phyloP scores from a whole-genome alignment of 805 yeast species.

The Kodamaea restingae region DNA sequence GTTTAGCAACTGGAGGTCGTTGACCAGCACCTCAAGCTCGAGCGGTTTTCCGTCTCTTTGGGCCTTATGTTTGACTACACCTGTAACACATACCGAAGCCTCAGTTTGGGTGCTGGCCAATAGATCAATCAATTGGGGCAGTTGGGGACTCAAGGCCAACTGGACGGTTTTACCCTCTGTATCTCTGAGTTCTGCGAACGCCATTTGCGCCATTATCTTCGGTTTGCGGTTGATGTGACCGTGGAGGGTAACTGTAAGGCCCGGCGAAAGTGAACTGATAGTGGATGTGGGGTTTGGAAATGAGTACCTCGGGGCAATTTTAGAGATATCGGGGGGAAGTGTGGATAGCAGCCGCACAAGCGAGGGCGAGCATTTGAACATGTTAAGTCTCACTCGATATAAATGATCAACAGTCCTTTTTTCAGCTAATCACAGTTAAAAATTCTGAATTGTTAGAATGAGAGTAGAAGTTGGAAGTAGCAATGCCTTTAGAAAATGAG shows the following conservation, averaged over 20 bases:
- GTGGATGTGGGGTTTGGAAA: constrained; percentile 5
- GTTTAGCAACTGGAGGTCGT: constrained; percentile 54
- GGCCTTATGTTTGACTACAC: constrained; percentile 40
- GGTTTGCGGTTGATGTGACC: constrained; percentile 88
- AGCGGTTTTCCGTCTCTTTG: constrained; percentile 16
- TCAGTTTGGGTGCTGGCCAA: constrained; percentile 57
- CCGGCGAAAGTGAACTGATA: neutral
- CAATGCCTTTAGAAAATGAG: too few relatives aligned
- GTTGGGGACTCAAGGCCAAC: constrained; percentile 36
- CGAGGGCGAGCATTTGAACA: neutral
- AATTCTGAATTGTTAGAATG: too few relatives aligned
- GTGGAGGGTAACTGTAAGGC: constrained; percentile 45
- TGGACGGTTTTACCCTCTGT: constrained; percentile 64
- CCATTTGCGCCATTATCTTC: constrained; percentile 59
- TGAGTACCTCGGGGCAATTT: constrained; percentile 4
- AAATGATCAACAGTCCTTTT: too few relatives aligned
- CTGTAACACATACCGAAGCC: constrained; percentile 67
- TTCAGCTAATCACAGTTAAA: too few relatives aligned
- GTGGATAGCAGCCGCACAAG: neutral
- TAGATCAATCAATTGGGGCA: constrained; percentile 32
- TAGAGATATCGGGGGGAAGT: neutral
- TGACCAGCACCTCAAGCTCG: constrained; percentile 58
- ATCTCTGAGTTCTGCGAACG: constrained; percentile 77
- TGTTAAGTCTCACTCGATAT: too few relatives aligned
- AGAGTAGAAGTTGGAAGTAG: too few relatives aligned